phyloP scores from a whole-genome alignment of 164 flowering plant genomes.

The Stephania cephalantha region DNA sequence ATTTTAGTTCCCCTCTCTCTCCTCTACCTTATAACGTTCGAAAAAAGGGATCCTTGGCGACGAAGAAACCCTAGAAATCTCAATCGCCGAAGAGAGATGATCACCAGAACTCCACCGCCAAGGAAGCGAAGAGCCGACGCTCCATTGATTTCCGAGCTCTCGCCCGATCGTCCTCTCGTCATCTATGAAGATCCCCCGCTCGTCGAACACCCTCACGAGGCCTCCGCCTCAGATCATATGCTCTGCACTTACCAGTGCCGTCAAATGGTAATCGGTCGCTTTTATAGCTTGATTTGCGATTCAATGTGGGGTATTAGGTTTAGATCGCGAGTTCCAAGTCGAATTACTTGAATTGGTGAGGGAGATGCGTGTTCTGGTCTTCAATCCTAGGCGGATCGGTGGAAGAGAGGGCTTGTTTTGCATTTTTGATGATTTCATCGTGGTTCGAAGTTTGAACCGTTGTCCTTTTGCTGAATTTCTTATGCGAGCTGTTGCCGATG shows the following conservation, averaged over 20 bases:
- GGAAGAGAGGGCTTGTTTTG: too few species aligned
- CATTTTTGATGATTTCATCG: too few species aligned
- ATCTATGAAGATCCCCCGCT: conserved; percentile 48
- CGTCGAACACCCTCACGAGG: conserved; percentile 24
- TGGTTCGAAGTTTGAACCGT: too few species aligned
- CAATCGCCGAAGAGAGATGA: conserved; percentile 33
- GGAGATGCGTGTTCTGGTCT: not conserved
- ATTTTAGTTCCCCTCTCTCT: not conserved
- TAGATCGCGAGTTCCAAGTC: not conserved
- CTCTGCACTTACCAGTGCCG: conserved; percentile 90
- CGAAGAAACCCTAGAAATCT: conserved; percentile 9
- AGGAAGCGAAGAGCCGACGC: conserved; percentile 42
- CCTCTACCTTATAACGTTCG: not conserved
- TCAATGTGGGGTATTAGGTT: not conserved
- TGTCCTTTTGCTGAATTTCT: not conserved
- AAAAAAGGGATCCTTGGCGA: conserved; percentile 9
- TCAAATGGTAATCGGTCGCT: conserved; percentile 50
- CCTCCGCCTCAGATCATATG: conserved; percentile 40
- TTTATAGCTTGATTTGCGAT: too few species aligned
- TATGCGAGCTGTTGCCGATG: conserved; percentile 2
- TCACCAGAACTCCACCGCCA: conserved; percentile 61
- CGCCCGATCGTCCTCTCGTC: conserved; percentile 34
- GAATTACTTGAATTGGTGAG: not conserved
- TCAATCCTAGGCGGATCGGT: too few species aligned
- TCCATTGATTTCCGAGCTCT: conserved; percentile 17